A percentile compares a stretch with the other conserved stretches of the same genome.
phyloP scores from a whole-genome alignment of 2,329 filamentous ascomycete species.

The Colletotrichum lini region DNA sequence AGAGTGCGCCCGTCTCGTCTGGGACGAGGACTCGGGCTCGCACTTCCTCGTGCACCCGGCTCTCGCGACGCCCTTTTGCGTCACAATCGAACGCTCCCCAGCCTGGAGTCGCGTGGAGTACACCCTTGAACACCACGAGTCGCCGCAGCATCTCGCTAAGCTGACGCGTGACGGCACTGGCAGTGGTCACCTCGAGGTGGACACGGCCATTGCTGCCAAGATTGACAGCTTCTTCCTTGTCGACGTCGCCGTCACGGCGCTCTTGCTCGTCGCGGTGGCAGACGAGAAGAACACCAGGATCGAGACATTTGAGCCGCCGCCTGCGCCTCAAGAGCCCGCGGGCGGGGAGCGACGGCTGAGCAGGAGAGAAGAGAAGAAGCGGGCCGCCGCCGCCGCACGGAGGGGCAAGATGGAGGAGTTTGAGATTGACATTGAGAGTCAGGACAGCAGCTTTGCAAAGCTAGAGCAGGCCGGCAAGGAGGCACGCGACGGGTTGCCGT shows the following conservation, averaged over 20 bases:
- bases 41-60: constrained; percentile 76
- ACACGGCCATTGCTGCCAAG: constrained; percentile 71
- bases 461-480: constrained; percentile 52
- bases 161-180: constrained; percentile 73
- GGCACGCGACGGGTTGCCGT: constrained; percentile 65
- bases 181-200: constrained; percentile 72
- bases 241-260: constrained; percentile 73
- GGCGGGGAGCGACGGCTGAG: constrained; percentile 49
- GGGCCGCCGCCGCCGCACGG: constrained; percentile 42
- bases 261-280: constrained; percentile 70
- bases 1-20: constrained; percentile 80
- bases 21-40: constrained; percentile 72
- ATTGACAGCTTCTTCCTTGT: constrained; percentile 74
- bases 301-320: constrained; percentile 73
- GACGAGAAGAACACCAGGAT: constrained; percentile 67
- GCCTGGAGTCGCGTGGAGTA: constrained; percentile 75
- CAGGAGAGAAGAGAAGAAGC: constrained; percentile 46
- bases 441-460: constrained; percentile 64
- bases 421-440: constrained; percentile 75
- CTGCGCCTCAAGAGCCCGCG: constrained; percentile 49
- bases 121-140: constrained; percentile 75
- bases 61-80: constrained; percentile 73
- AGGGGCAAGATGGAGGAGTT: constrained; percentile 67
- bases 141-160: constrained; percentile 71
- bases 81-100: constrained; percentile 70